These are phyloP conservation scores for Typha latifolia DNA, from an alignment of 176 grass and related monocot genomes.

Conservation along the genomic window DNA sequence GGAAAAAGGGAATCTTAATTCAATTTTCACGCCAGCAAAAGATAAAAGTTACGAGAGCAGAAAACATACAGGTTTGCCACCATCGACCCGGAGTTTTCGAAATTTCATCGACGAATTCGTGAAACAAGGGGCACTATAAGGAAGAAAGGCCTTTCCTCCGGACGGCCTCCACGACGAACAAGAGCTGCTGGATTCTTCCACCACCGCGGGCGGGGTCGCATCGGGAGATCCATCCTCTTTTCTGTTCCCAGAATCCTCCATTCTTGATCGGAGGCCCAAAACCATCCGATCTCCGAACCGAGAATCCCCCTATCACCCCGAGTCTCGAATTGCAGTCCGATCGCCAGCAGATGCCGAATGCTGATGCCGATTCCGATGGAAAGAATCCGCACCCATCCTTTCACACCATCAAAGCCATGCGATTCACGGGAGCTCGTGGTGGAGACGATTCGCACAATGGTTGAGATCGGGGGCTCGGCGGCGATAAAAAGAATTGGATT, in stretches of 20 bases:
- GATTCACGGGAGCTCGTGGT: background rate
- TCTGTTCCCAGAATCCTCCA: background rate
- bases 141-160: background rate
- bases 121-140: background rate
- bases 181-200: background rate
- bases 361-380: background rate
- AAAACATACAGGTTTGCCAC: background rate
- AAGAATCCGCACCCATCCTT: background rate
- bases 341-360: conserved; percentile 2
- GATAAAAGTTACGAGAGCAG: background rate
- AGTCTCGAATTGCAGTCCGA: background rate
- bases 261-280: background rate
- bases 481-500: background rate
- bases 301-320: background rate
- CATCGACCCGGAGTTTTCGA: background rate
- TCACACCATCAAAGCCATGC: background rate
- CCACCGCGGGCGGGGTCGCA: background rate
- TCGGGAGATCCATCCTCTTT: background rate
- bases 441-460: background rate
- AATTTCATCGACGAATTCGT: background rate
- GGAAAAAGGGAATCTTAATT: background rate
- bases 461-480: background rate
- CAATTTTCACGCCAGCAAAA: background rate
- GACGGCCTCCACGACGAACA: background rate
- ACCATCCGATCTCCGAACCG: background rate